Base-by-base conservation (phyloP, 2,329 filamentous ascomycete species). In the Sclerotinia minor region DNA sequence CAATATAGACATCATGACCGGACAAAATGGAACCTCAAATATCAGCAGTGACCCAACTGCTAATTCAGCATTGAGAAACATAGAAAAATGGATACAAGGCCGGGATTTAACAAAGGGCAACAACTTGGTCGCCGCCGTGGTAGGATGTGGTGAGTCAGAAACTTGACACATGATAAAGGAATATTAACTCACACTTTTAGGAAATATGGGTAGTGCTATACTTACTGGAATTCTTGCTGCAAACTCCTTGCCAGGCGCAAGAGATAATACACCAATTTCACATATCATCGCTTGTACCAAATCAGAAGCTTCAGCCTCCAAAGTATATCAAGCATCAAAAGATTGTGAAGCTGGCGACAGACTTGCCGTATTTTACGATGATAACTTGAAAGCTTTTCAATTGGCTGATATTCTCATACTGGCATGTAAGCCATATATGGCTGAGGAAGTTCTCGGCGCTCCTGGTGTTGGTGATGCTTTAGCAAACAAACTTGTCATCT, bases 341-440 rank as follows among this genome's bases (percentile, higher is more conserved):
- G 47, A 67, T 29, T 63, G 21, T 47, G 38, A 29, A 15, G 57
- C 58, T 45, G 52, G 35, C 5, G 57, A 67, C 8, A 67, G 57
- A 53, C 41, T 67, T 29, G 59, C 57, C 1, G 52, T 67, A n/a
- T 53, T 67, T 13, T 41, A 45, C 17, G 26, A 63, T 54, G 50
- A 67, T 19, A 67, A 67, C 44, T 5, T 67, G 17, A 63, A 44
- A 26, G 65, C 65, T n/a, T 53, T 67, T 11, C 45, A 67, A 24
- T 2, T 63, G 2, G 65, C 65, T n/a, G 57, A 67, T 49, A 19
- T 67, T 21, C 54, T 67, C 15, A 44, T 67, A 3, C 41, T 67
- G 57, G 65, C 57, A 19, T 67, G 65, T 35, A 67, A 67, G 35
- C 65, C 65, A 38, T 63, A 67, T n/a, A 67, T 67, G 65, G 65